Evolutionary conservation across 805 yeast genomes (phyloP).

Genomic region (Teunomyces gatunensis): DNA sequence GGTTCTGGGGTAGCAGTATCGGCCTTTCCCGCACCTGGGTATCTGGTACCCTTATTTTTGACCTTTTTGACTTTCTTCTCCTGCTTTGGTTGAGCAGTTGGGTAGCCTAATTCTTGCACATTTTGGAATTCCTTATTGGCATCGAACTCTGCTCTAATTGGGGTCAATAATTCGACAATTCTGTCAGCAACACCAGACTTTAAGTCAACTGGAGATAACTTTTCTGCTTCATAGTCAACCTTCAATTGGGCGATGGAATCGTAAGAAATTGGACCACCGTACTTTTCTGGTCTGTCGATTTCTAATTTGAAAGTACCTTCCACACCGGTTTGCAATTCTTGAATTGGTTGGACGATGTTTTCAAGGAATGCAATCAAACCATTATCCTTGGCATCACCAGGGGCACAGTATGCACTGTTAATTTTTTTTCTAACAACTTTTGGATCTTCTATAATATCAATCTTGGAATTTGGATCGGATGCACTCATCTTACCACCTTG

Average conservation of each 20-base stretch:
- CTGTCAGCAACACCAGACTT: slow-evolving; percentile 88
- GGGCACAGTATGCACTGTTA: slow-evolving; percentile 90
- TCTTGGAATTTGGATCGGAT: slow-evolving; percentile 96
- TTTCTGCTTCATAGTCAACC: slow-evolving; percentile 67
- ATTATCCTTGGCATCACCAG: slow-evolving; percentile 85
- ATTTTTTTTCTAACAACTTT: slow-evolving; percentile 86
- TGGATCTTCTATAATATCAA: slow-evolving; percentile 89
- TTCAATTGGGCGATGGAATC: slow-evolving; percentile 64
- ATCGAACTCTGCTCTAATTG: slow-evolving; percentile 71
- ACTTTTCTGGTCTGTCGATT: slow-evolving; percentile 91
- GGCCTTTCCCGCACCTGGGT: slow-evolving; percentile 61
- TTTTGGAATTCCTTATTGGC: slow-evolving; percentile 69
- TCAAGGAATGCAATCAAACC: slow-evolving; percentile 87
- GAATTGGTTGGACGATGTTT: slow-evolving; percentile 81
- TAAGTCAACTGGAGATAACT: slow-evolving; percentile 88
- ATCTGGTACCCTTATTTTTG: slow-evolving; percentile 85
- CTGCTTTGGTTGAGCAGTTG: slow-evolving; percentile 60
- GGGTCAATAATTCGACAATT: slow-evolving; percentile 76
- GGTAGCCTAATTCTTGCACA: slow-evolving; percentile 79
- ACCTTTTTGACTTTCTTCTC: slow-evolving; percentile 71
- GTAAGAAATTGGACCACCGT: slow-evolving; percentile 89
- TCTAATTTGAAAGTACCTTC: slow-evolving; percentile 58
- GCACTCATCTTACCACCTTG: slow-evolving; percentile 99
- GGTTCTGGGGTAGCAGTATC: slow-evolving; percentile 14
- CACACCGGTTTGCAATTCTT: slow-evolving; percentile 64